These are phyloP conservation scores for Solanum etuberosum DNA, from an alignment of 257 asterid species.

Conservation along the genomic window DNA sequence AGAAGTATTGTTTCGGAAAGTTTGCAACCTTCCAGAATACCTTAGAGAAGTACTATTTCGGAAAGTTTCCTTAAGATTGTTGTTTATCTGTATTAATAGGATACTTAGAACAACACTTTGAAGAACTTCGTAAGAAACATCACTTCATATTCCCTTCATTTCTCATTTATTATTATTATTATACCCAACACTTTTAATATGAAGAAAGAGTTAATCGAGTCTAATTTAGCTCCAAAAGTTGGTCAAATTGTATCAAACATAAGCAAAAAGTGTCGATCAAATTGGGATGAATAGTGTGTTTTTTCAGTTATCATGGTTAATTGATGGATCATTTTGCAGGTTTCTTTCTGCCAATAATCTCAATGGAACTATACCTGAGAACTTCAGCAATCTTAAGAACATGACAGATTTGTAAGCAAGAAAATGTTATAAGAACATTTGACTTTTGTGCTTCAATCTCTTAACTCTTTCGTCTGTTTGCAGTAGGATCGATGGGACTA, in stretches of 20 bases:
- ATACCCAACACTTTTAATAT: neutral
- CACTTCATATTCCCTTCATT: no score
- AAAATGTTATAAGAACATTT: neutral
- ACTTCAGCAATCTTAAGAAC: conserved; percentile 49
- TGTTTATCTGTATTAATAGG: no score
- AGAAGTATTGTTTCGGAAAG: no score
- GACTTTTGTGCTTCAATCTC: neutral
- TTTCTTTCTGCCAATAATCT: conserved; percentile 63
- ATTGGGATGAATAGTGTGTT: neutral
- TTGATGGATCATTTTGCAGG: conserved; percentile 31
- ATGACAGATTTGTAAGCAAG: conserved; percentile 70
- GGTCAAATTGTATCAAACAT: neutral
- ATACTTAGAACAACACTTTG: no score
- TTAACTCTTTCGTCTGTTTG: conserved; percentile 15
- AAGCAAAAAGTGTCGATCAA: neutral
- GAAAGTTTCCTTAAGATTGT: no score
- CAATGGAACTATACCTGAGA: conserved; percentile 60
- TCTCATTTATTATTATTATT: no score
- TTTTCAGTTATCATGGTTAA: neutral
- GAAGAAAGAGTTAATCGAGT: neutral
- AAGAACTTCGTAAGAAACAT: no score
- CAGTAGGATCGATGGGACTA: conserved; percentile 81
- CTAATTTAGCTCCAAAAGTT: neutral
- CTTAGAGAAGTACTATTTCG: no score
- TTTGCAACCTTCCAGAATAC: no score